Evolutionary conservation across 768 basidiomycete genomes (phyloP).

Genomic region (Pisolithus albus): DNA sequence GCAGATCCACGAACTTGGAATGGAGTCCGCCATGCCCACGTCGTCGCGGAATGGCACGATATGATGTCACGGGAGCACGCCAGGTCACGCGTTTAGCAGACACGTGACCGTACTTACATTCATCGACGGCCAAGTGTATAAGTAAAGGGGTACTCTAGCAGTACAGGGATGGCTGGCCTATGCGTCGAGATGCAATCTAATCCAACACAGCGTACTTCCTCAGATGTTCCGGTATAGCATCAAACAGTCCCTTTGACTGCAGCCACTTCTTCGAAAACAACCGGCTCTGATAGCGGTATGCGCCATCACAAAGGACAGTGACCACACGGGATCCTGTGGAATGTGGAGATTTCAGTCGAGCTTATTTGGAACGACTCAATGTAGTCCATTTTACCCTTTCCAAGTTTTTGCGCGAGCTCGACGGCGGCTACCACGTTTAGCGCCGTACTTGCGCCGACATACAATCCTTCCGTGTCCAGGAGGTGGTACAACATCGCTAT

Average conservation of each 20-base stretch:
- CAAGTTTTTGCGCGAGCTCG: conserved; percentile 79
- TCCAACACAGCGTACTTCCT: conserved; percentile 88
- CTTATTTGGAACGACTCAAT: not conserved
- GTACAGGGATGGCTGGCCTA: too few species aligned
- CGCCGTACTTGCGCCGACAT: conserved; percentile 90
- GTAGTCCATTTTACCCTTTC: conserved; percentile 53
- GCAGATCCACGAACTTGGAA: conserved; percentile 49
- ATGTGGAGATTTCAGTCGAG: not conserved
- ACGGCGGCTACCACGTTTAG: conserved; percentile 92
- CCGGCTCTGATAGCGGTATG: conserved; percentile 94
- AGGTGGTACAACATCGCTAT: conserved; percentile 93
- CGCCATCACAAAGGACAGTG: conserved; percentile 91
- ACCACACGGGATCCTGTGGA: conserved; percentile 69
- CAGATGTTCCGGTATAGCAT: conserved; percentile 75
- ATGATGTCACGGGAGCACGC: not conserved
- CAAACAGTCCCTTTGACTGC: conserved; percentile 65
- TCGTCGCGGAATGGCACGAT: not conserved
- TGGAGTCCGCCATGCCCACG: conserved; percentile 30
- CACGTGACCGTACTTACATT: too few species aligned
- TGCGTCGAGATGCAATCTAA: conserved; percentile 23
- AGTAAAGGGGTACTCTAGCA: too few species aligned
- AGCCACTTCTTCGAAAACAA: conserved; percentile 95
- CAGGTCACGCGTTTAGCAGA: not conserved
- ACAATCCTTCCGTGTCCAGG: conserved; percentile 87
- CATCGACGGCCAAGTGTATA: too few species aligned